phyloP scores from a whole-genome alignment of 2,329 filamentous ascomycete species.

The Gaeumannomyces tritici region DNA sequence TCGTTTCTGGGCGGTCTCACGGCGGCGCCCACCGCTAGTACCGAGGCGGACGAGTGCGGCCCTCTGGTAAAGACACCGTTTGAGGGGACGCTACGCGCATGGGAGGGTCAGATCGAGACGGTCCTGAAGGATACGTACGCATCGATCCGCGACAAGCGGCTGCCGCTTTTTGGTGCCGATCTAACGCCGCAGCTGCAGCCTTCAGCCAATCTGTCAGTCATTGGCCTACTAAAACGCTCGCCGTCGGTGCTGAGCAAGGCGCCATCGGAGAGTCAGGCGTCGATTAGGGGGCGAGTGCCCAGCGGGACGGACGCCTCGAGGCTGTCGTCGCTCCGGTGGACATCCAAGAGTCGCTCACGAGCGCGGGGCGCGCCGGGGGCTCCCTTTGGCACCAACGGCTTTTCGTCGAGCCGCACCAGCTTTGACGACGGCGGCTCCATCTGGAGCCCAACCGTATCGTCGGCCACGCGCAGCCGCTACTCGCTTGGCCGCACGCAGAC shows the following conservation, averaged over 20 bases:
- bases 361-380: slow-evolving; percentile 35
- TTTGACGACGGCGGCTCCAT: slow-evolving; percentile 84
- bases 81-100: slow-evolving; percentile 64
- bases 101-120: slow-evolving; percentile 84
- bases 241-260: slow-evolving; percentile 90
- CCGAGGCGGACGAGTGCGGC: slow-evolving; percentile 50
- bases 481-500: slow-evolving; percentile 86
- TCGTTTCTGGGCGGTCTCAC: slow-evolving; percentile 43
- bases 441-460: slow-evolving; percentile 76
- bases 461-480: slow-evolving; percentile 93
- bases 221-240: slow-evolving; percentile 69
- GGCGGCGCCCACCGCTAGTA: slow-evolving; percentile 19
- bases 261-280: slow-evolving; percentile 70
- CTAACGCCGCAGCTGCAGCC: slow-evolving; percentile 29
- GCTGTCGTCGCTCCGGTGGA: slow-evolving; percentile 57
- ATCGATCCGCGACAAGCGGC: slow-evolving; percentile 77
- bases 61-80: slow-evolving; percentile 72
- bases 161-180: slow-evolving; percentile 73
- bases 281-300: slow-evolving; percentile 58
- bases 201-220: slow-evolving; percentile 61
- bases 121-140: slow-evolving; percentile 86
- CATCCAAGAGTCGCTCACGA: slow-evolving; percentile 76
- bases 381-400: slow-evolving; percentile 43
- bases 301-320: slow-evolving; percentile 37
- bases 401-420: slow-evolving; percentile 87